Evolutionary conservation across 768 basidiomycete genomes (phyloP).

Genomic region (Paxillus involutus): DNA sequence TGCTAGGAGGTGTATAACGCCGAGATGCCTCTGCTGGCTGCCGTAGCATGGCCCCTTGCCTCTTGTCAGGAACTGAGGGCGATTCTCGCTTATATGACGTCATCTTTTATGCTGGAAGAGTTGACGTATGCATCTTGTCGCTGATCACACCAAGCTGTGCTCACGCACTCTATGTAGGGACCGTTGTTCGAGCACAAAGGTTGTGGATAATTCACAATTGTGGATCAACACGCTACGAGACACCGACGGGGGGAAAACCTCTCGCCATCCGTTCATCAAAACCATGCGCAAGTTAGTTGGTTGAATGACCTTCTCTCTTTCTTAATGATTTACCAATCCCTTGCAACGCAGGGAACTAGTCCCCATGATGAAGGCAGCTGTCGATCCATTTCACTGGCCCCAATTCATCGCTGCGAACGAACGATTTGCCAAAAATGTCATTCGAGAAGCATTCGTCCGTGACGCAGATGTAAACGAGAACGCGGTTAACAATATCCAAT

Average conservation of each 20-base stretch:
- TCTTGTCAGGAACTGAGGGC: constrained; percentile 18
- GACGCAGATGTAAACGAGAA: constrained; percentile 16
- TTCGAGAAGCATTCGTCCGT: constrained; percentile 28
- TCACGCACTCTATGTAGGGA: constrained; percentile 16
- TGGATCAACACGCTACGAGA: constrained; percentile 25
- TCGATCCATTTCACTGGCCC: constrained; percentile 29
- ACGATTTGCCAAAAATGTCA: constrained; percentile 17
- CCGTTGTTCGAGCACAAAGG: constrained; percentile 21
- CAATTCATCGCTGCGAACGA: constrained; percentile 23
- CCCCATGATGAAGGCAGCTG: constrained; percentile 19
- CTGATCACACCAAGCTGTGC: not conserved
- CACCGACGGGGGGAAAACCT: constrained; percentile 12
- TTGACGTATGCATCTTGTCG: constrained; percentile 19
- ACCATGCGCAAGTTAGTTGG: constrained; percentile 24
- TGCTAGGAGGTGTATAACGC: constrained; percentile 25
- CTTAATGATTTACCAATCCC: not conserved
- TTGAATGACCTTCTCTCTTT: too few species aligned
- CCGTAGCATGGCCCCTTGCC: constrained; percentile 24
- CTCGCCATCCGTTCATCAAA: constrained; percentile 23
- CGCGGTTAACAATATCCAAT: constrained; percentile 17
- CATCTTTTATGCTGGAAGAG: constrained; percentile 31
- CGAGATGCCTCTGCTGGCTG: constrained; percentile 26
- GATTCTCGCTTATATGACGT: constrained; percentile 29
- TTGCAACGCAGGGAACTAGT: constrained; percentile 19
- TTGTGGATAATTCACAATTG: constrained; percentile 13